Base-by-base conservation (phyloP, 352 stramenopile species). In the Globisporangium canariense region DNA sequence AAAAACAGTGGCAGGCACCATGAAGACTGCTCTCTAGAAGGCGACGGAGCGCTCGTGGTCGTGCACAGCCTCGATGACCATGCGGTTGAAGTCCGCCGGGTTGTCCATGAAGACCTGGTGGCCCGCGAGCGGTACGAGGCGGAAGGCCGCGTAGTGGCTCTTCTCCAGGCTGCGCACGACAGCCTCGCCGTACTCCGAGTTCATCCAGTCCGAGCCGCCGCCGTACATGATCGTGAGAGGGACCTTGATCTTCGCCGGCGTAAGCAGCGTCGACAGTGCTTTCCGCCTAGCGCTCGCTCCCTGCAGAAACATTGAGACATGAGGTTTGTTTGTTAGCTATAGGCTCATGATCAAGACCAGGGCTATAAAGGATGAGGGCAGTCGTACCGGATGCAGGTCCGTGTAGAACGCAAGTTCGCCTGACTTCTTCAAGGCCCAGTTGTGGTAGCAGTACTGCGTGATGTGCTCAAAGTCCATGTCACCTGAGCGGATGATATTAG, bases 81-180 rank as follows among this genome's bases (percentile, higher is more conserved):
- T 81, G 58, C 77, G 71, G 65, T 92, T 91, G 54, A 94, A 94
- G 43, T 88, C 85, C 18, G 47, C 52, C 2, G 85, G 80, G 67
- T 94, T 92, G 78, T 94, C 85, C 85, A 94, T 92, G 65, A 94
- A 94, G 25, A 94, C 85, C 60, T 94, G 85, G 57, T 94, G 85
- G 9, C 85, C 85, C 0, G 85, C 83, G 4, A 74, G 62, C 18
- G 85, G 83, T 3, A 94, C 83, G 64, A 91, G 75, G 2, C 75
- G 75, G 60, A 92, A 87, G 28, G 77, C 76, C 4, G 81, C 81
- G 70, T 91, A 88, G 46, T 89, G 81, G 8, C 69, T 76, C 59
- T 76, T 80, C 55, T 91, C 76, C 18, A 94, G 62, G 10, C 69
- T 67, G 7, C 75, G 75, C 51, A 91, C 72, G 30, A 94, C 79